phyloP scores from a whole-genome alignment of 441 rosid genomes.

The Metrosideros polymorpha region DNA sequence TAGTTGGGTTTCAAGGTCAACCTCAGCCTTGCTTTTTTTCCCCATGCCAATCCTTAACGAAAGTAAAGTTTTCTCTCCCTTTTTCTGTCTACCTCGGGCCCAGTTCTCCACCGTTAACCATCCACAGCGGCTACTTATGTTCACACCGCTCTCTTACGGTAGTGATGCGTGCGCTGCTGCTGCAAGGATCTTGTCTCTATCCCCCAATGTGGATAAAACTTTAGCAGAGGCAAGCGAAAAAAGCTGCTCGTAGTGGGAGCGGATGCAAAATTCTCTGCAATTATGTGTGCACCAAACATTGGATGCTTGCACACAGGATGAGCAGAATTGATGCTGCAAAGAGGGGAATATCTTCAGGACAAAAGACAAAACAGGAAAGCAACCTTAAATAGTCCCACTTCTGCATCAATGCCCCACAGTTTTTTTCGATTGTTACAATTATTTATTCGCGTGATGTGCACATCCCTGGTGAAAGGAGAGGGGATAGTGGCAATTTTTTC shows the following conservation, averaged over 20 bases:
- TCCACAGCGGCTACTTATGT: neutral
- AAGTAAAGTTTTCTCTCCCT: neutral
- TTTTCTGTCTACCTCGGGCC: neutral
- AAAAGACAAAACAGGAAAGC: slow-evolving; percentile 23
- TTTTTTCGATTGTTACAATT: neutral
- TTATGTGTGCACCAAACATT: slow-evolving; percentile 4
- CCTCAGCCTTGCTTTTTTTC: neutral
- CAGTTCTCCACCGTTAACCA: neutral
- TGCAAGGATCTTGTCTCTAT: slow-evolving; percentile 12
- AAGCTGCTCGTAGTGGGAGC: slow-evolving; percentile 13
- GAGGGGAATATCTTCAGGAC: slow-evolving; percentile 24
- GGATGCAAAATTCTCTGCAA: slow-evolving; percentile 12
- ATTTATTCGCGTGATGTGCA: slow-evolving; percentile 22
- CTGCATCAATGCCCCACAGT: slow-evolving; percentile 38
- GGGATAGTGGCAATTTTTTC: neutral
- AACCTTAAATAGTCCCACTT: slow-evolving; percentile 18
- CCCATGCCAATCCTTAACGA: neutral
- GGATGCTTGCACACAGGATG: slow-evolving; percentile 21
- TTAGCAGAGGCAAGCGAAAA: slow-evolving; percentile 3
- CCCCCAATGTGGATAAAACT: slow-evolving; percentile 21
- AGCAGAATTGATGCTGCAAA: slow-evolving; percentile 36
- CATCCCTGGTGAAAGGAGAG: slow-evolving; percentile 8
- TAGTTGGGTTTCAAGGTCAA: neutral
- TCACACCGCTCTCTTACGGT: neutral
- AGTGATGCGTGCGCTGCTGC: slow-evolving; percentile 4